A percentile compares a stretch with the other conserved stretches of the same genome.
phyloP scores from a whole-genome alignment of 2,329 filamentous ascomycete genomes.

The Fusarium praegraminearum region DNA sequence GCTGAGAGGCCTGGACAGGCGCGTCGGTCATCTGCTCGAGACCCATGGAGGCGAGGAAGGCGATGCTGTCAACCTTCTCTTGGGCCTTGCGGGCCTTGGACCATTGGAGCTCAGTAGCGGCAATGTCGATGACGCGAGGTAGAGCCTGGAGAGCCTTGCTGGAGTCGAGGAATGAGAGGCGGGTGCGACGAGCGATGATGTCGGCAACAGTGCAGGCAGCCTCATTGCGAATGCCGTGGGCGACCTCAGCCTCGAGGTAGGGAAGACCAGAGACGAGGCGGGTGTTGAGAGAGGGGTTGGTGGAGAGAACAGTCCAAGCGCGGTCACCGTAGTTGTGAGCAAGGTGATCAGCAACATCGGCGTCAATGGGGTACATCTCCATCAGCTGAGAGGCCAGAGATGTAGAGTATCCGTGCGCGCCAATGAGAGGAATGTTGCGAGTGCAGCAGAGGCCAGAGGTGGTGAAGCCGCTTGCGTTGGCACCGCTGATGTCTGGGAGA shows the following conservation, averaged over 20 bases:
- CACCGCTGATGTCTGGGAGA: slow-evolving; percentile 75
- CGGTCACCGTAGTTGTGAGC: slow-evolving; percentile 63
- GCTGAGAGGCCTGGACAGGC: slow-evolving; percentile 5
- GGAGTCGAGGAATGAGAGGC: slow-evolving; percentile 81
- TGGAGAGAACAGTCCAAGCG: slow-evolving; percentile 76
- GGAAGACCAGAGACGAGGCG: slow-evolving; percentile 75
- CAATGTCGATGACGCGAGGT: slow-evolving; percentile 77
- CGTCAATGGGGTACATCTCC: slow-evolving; percentile 54
- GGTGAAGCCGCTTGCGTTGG: slow-evolving; percentile 58
- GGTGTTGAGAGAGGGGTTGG: slow-evolving; percentile 64
- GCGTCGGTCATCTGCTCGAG: slow-evolving; percentile 47
- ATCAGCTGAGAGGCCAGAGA: slow-evolving; percentile 52
- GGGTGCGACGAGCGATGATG: slow-evolving; percentile 76
- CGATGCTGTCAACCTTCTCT: slow-evolving; percentile 66
- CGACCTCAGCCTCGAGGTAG: slow-evolving; percentile 79
- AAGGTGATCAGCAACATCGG: slow-evolving; percentile 58
- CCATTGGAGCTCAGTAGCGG: slow-evolving; percentile 78
- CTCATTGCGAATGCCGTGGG: slow-evolving; percentile 78
- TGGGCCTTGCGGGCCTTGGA: slow-evolving; percentile 66
- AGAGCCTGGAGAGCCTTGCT: slow-evolving; percentile 76
- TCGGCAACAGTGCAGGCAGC: slow-evolving; percentile 79
- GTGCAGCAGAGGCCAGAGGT: slow-evolving; percentile 81
- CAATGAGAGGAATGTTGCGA: slow-evolving; percentile 77
- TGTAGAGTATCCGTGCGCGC: slow-evolving; percentile 76
- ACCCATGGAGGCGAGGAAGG: slow-evolving; percentile 61